Percentiles rank a stretch among this genome's conserved stretches.
phyloP scores from a whole-genome alignment of 495 filamentous ascomycete species.

The Parachaetomium inaequale region DNA sequence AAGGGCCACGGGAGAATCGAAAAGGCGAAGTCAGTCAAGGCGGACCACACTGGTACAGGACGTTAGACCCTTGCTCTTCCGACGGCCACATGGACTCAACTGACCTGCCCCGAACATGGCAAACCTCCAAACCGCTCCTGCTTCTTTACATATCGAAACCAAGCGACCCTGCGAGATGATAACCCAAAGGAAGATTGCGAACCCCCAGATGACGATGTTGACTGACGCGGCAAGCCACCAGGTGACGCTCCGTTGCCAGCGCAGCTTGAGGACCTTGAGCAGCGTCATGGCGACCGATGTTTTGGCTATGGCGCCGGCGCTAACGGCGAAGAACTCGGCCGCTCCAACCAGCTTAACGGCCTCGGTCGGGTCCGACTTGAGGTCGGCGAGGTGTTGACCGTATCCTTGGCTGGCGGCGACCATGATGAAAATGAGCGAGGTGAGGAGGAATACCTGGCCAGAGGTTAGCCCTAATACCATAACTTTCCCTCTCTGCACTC shows the following conservation, averaged over 20 bases:
- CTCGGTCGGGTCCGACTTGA: neutral
- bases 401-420: neutral
- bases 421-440: neutral
- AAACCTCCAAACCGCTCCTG: neutral
- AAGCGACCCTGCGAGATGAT: neutral
- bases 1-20: constrained; percentile 29
- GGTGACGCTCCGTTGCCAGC: neutral
- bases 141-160: neutral
- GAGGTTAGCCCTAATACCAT: neutral
- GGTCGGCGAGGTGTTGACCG: neutral
- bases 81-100: neutral
- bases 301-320: neutral
- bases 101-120: neutral
- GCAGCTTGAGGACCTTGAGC: neutral
- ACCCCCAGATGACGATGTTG: neutral
- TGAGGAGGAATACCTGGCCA: neutral
- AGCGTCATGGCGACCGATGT: neutral
- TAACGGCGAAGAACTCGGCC: neutral
- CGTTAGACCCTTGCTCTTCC: neutral
- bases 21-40: constrained; percentile 10
- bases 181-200: neutral
- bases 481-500: neutral
- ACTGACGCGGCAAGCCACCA: neutral
- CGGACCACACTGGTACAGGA: constrained; percentile 12
- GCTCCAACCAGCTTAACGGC: neutral